These are phyloP conservation scores for Tricholoma terreum DNA, from an alignment of 768 basidiomycete species.

Conservation along the genomic window DNA sequence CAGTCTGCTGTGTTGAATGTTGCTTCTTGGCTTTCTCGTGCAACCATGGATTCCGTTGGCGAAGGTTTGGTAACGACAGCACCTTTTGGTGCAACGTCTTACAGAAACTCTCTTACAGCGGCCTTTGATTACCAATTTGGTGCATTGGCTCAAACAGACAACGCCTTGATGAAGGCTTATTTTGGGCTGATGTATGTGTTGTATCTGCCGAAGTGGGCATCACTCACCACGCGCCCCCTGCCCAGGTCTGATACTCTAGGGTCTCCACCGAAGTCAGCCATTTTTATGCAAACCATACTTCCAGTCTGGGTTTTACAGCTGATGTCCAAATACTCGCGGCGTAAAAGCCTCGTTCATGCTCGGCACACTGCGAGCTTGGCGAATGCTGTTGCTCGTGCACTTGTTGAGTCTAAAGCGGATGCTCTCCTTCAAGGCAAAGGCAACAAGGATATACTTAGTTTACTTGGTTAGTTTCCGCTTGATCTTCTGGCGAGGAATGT, in stretches of 20 bases:
- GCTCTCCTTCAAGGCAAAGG: slow-evolving; percentile 47
- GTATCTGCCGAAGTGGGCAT: neutral
- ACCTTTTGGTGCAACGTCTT: neutral
- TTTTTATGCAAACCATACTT: slow-evolving; percentile 49
- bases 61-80: slow-evolving; percentile 32
- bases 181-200: slow-evolving; percentile 43
- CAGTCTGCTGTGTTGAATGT: slow-evolving; percentile 45
- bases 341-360: slow-evolving; percentile 43
- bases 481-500: slow-evolving; percentile 2
- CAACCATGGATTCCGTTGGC: slow-evolving; percentile 49
- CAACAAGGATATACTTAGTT: slow-evolving; percentile 52
- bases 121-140: slow-evolving; percentile 59
- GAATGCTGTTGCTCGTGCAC: slow-evolving; percentile 41
- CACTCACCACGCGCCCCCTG: neutral
- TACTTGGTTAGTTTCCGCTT: slow-evolving; percentile 45
- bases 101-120: slow-evolving; percentile 24
- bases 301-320: slow-evolving; percentile 44
- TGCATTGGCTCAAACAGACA: slow-evolving; percentile 44
- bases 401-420: slow-evolving; percentile 47
- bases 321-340: slow-evolving; percentile 44
- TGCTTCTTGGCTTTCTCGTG: slow-evolving; percentile 47
- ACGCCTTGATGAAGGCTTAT: slow-evolving; percentile 54
- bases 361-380: slow-evolving; percentile 43
- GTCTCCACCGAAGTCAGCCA: slow-evolving; percentile 41
- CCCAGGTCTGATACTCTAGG: slow-evolving; percentile 48